Conservation (phyloP, 2,329 filamentous ascomycete genomes). For the Xylaria sp. region DNA sequence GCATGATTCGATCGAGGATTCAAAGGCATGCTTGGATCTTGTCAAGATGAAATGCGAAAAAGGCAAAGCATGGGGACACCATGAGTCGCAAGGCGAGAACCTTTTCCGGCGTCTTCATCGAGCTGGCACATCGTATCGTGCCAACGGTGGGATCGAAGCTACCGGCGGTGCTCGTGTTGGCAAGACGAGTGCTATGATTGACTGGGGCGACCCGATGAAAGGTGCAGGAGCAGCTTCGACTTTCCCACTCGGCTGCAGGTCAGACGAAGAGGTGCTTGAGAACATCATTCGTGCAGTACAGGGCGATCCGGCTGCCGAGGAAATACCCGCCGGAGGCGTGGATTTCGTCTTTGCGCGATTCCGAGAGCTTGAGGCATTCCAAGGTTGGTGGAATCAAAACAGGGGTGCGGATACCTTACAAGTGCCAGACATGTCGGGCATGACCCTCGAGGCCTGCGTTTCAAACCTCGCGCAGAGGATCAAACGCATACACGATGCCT, state of each 20-base stretch:
- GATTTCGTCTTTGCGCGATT: conserved; percentile 75
- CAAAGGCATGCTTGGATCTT: conserved; percentile 88
- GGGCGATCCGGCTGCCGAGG: conserved; percentile 66
- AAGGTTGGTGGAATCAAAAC: conserved; percentile 75
- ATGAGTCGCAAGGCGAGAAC: conserved; percentile 82
- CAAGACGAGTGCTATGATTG: conserved; percentile 79
- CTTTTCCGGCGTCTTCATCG: conserved; percentile 85
- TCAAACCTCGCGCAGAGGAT: conserved; percentile 60
- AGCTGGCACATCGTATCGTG: conserved; percentile 69
- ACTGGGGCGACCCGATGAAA: conserved; percentile 83
- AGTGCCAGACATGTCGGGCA: conserved; percentile 45
- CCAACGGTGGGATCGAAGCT: conserved; percentile 67
- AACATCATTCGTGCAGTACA: conserved; percentile 67
- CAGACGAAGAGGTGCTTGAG: conserved; percentile 67
- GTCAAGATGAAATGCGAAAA: conserved; percentile 96
- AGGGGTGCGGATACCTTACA: conserved; percentile 52
- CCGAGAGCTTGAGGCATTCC: conserved; percentile 71
- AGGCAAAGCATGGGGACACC: conserved; percentile 84
- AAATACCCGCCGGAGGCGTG: conserved; percentile 68
- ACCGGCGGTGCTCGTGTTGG: conserved; percentile 64
- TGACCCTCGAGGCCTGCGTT: conserved; percentile 59
- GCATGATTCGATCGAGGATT: conserved; percentile 94
- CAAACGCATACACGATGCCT: conserved; percentile 63
- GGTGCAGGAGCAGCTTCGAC: conserved; percentile 67
- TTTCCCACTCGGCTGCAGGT: conserved; percentile 65